Conservation (phyloP, 305 asterid genomes). For the Lippia alba region DNA sequence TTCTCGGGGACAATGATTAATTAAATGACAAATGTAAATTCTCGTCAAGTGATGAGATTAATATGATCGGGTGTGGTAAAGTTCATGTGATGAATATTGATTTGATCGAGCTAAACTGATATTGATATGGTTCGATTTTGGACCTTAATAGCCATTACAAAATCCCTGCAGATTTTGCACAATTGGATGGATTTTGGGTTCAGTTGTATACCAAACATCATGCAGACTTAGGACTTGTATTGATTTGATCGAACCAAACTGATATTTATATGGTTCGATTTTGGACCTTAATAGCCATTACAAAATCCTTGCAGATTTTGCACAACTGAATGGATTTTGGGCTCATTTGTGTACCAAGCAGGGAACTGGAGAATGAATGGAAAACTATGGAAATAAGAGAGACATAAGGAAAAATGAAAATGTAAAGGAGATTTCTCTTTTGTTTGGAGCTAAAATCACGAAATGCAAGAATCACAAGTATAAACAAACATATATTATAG, state of each 20-base stretch:
- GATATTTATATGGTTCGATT: too few relatives aligned
- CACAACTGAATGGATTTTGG: neutral
- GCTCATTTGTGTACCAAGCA: neutral
- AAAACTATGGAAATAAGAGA: too few relatives aligned
- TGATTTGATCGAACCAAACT: neutral
- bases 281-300: neutral
- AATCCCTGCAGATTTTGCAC: neutral
- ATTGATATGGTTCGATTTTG: too few relatives aligned
- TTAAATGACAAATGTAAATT: too few relatives aligned
- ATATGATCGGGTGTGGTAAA: too few relatives aligned
- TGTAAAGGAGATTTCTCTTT: too few relatives aligned
- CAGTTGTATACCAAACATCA: neutral
- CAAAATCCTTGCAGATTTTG: neutral
- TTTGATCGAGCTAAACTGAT: neutral
- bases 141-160: neutral
- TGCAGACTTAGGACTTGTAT: too few relatives aligned
- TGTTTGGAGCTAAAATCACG: neutral
- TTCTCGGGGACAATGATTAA: too few relatives aligned
- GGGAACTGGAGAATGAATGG: too few relatives aligned
- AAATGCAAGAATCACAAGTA: neutral
- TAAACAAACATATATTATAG: neutral
- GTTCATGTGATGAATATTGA: too few relatives aligned
- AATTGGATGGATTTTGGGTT: neutral
- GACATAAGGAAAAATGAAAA: too few relatives aligned
- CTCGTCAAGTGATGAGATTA: too few relatives aligned